Evolutionary conservation across 768 basidiomycete genomes (phyloP).

Genomic region (Russula sp.): DNA sequence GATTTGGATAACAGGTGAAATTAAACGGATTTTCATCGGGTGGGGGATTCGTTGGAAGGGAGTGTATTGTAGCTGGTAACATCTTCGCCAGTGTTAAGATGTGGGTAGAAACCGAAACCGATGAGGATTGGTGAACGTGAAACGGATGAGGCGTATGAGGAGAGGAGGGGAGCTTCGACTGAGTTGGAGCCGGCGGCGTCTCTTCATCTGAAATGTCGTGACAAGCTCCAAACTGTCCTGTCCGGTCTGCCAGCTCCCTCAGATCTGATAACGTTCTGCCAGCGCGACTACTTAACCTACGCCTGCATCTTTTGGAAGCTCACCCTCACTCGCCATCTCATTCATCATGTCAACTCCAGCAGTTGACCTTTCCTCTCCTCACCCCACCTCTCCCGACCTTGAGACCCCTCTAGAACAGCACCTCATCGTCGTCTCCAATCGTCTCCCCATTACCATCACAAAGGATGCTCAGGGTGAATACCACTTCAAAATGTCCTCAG

Average conservation of each 20-base stretch:
- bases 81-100: background rate
- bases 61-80: background rate
- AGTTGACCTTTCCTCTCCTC: background rate
- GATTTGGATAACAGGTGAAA: constrained; percentile 9
- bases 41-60: background rate
- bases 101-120: background rate
- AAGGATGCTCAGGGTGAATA: constrained; percentile 91
- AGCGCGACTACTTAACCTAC: constrained; percentile 12
- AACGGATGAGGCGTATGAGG: background rate
- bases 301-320: background rate
- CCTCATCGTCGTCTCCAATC: constrained; percentile 93
- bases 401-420: constrained; percentile 49
- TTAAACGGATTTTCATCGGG: constrained; percentile 5
- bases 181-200: background rate
- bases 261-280: constrained; percentile 16
- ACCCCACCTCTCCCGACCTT: constrained; percentile 12
- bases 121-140: background rate
- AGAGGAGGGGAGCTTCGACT: no score
- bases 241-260: background rate
- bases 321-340: background rate
- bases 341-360: constrained; percentile 5
- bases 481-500: constrained; percentile 99
- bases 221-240: background rate
- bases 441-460: constrained; percentile 91
- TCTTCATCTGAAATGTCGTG: background rate